These are phyloP conservation scores for Penicillium griseofulvum DNA, from an alignment of 2,329 filamentous ascomycete genomes.

Conservation along the genomic window DNA sequence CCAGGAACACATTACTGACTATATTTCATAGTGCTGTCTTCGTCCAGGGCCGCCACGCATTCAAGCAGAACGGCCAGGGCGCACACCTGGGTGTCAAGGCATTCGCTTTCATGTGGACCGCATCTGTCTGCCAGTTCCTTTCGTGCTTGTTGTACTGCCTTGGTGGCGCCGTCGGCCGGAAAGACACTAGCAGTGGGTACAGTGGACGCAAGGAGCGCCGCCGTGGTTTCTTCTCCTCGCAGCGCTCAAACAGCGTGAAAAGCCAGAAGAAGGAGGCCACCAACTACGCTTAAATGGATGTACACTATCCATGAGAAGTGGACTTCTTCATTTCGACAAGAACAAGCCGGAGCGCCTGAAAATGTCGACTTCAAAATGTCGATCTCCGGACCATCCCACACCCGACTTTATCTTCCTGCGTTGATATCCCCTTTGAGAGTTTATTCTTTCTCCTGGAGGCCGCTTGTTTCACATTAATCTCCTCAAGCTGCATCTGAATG, in stretches of 20 bases:
- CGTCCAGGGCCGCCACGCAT: conserved; percentile 57
- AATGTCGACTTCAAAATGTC: not conserved
- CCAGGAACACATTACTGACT: conserved; percentile 12
- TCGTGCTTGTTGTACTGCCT: conserved; percentile 58
- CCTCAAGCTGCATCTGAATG: not conserved
- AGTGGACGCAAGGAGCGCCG: conserved; percentile 37
- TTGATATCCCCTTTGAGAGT: conserved; percentile 14
- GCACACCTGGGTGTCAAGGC: conserved; percentile 57
- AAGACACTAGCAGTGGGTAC: conserved; percentile 31
- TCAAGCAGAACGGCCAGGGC: conserved; percentile 49
- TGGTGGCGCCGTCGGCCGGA: conserved; percentile 37
- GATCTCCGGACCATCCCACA: conserved; percentile 2
- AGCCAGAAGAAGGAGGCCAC: conserved; percentile 28
- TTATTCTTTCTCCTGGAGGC: conserved; percentile 6
- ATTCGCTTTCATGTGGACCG: conserved; percentile 62
- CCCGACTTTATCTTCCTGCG: conserved; percentile 7
- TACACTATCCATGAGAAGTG: not conserved
- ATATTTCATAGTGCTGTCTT: conserved; percentile 53
- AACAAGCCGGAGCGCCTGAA: not conserved
- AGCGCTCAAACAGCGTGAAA: conserved; percentile 28
- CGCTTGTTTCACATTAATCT: conserved; percentile 1
- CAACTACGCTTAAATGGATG: conserved; percentile 22
- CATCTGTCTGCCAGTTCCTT: conserved; percentile 55
- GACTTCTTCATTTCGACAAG: not conserved
- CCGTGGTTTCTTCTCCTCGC: conserved; percentile 38